Evolutionary conservation across 2,329 filamentous ascomycete genomes (phyloP).

Genomic region (Dactylellina parvicollis): DNA sequence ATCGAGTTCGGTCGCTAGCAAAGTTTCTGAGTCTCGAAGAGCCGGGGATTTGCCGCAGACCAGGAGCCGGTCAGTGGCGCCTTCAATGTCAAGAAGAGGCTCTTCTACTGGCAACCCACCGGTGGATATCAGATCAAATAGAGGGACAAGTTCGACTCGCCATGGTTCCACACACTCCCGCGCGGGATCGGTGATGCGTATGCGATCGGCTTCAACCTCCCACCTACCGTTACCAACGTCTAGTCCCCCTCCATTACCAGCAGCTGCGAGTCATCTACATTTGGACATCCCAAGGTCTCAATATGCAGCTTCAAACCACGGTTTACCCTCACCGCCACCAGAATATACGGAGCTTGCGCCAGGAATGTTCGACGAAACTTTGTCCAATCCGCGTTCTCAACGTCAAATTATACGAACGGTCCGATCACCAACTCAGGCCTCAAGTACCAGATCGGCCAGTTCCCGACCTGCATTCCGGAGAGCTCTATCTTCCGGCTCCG

Average conservation of each 20-base stretch:
- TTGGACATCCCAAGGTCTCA: conserved; percentile 13
- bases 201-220: conserved; percentile 35
- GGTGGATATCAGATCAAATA: background rate
- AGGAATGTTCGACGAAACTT: conserved; percentile 13
- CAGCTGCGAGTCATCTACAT: conserved; percentile 14
- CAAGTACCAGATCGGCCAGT: conserved; percentile 33
- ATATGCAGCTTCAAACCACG: conserved; percentile 1
- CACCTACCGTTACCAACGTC: conserved; percentile 32
- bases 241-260: conserved; percentile 27
- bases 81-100: conserved; percentile 30
- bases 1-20: conserved; percentile 26
- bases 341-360: conserved; percentile 50
- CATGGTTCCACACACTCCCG: conserved; percentile 11
- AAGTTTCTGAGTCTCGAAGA: conserved; percentile 9
- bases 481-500: conserved; percentile 27
- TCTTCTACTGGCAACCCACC: conserved; percentile 4
- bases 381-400: conserved; percentile 18
- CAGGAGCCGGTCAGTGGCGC: conserved; percentile 39
- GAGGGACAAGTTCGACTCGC: conserved; percentile 1
- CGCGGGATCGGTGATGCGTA: conserved; percentile 5
- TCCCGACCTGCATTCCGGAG: conserved; percentile 36
- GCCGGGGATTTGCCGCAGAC: conserved; percentile 3
- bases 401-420: conserved; percentile 27
- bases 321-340: conserved; percentile 45
- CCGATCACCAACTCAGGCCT: conserved; percentile 1